phyloP scores from a whole-genome alignment of 2,329 filamentous ascomycete species.

The Hirsutella minnesotensis region DNA sequence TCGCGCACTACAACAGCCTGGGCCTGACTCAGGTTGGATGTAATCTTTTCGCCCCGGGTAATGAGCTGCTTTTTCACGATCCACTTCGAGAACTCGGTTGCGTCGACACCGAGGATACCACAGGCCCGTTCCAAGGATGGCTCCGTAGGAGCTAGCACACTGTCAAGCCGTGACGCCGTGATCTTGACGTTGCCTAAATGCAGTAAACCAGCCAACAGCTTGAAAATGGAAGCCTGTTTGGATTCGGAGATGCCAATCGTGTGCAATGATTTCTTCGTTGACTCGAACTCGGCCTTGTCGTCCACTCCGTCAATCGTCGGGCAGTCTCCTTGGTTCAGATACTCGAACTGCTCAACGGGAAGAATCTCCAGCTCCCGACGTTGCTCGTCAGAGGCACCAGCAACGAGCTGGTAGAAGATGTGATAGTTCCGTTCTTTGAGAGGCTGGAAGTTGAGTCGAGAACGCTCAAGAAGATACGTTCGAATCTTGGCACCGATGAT shows the following conservation, averaged over 20 bases:
- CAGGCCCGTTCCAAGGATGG: slow-evolving; percentile 74
- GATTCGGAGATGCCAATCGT: slow-evolving; percentile 72
- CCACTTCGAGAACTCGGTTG: slow-evolving; percentile 85
- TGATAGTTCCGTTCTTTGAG: slow-evolving; percentile 98
- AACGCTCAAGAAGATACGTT: slow-evolving; percentile 90
- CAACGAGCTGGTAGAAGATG: slow-evolving; percentile 95
- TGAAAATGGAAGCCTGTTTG: slow-evolving; percentile 79
- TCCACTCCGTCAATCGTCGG: slow-evolving; percentile 90
- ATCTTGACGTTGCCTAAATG: slow-evolving; percentile 98
- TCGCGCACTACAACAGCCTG: slow-evolving; percentile 92
- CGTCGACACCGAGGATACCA: slow-evolving; percentile 75
- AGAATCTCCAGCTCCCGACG: slow-evolving; percentile 68
- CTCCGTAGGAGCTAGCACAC: slow-evolving; percentile 68
- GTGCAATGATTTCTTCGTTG: slow-evolving; percentile 72
- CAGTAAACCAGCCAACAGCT: slow-evolving; percentile 75
- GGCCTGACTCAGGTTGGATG: slow-evolving; percentile 85
- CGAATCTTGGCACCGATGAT: slow-evolving; percentile 97
- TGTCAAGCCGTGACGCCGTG: slow-evolving; percentile 78
- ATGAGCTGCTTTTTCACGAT: slow-evolving; percentile 98
- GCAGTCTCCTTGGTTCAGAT: slow-evolving; percentile 88
- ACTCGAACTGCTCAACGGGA: slow-evolving; percentile 84
- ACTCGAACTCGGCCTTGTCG: slow-evolving; percentile 86
- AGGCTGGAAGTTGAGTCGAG: slow-evolving; percentile 91
- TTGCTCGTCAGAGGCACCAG: slow-evolving; percentile 77
- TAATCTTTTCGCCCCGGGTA: slow-evolving; percentile 94